Conservation (phyloP, 2,329 filamentous ascomycete species). For the Pseudocercospora ulei region DNA sequence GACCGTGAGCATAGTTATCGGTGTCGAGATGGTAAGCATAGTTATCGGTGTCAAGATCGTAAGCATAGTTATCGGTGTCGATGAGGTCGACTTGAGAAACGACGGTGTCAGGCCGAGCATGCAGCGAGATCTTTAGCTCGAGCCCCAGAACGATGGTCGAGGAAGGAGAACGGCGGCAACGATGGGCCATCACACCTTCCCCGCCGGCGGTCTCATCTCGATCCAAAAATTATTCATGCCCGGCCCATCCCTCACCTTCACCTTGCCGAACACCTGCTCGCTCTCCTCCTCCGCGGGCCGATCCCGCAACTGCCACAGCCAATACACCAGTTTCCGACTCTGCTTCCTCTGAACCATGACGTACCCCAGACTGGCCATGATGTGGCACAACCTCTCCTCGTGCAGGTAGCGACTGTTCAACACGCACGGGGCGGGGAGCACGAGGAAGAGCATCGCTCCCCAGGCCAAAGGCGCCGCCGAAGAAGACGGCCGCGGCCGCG, state of each 20-base stretch:
- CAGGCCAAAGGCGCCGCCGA: too few species aligned
- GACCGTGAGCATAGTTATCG: too few species aligned
- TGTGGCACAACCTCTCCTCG: constrained; percentile 54
- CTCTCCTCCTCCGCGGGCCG: constrained; percentile 21
- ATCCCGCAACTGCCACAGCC: constrained; percentile 59
- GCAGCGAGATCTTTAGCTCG: too few species aligned
- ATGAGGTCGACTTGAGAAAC: too few species aligned
- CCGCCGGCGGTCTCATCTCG: constrained; percentile 43
- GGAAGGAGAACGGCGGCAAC: too few species aligned
- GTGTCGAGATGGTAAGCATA: too few species aligned
- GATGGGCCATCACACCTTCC: constrained; percentile 1
- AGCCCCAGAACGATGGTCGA: too few species aligned
- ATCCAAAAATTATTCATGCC: constrained; percentile 87
- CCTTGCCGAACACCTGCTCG: constrained; percentile 53
- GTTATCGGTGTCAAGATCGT: too few species aligned
- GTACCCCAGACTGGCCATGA: constrained; percentile 74
- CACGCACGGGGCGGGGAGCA: constrained; percentile 79
- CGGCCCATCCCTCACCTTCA: constrained; percentile 63
- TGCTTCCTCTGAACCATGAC: constrained; percentile 55
- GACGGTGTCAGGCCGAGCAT: too few species aligned
- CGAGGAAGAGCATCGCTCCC: constrained; percentile 58
- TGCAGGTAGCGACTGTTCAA: constrained; percentile 85
- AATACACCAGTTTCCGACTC: constrained; percentile 77
- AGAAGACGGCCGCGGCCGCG: background rate
- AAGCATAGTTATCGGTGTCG: too few species aligned